These are phyloP conservation scores for Leptomonas seymouri DNA, from an alignment of 208 protist species.

Conservation along the genomic window DNA sequence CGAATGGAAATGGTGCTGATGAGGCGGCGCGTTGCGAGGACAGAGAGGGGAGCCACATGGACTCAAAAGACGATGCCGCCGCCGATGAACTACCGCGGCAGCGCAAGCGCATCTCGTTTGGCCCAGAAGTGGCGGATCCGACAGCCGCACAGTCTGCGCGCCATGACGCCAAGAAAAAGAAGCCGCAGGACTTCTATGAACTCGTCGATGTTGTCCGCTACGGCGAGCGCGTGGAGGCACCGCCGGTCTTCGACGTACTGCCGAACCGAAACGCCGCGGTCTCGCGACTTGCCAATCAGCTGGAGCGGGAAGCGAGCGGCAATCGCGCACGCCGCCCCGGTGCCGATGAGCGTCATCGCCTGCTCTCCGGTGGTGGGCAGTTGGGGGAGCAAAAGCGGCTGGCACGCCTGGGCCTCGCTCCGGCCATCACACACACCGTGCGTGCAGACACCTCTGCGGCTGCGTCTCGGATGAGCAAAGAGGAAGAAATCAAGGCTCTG, in stretches of 20 bases:
- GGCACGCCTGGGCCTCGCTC: constrained; percentile 60
- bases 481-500: constrained; percentile 77
- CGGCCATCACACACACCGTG: constrained; percentile 39
- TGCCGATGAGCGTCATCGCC: constrained; percentile 22
- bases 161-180: constrained; percentile 9
- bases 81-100: constrained; percentile 5
- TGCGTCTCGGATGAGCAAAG: constrained; percentile 36
- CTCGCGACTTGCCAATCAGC: constrained; percentile 50
- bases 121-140: constrained; percentile 23
- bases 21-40: background rate
- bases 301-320: constrained; percentile 33
- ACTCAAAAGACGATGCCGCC: background rate
- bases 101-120: constrained; percentile 69
- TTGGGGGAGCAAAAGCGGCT: constrained; percentile 69
- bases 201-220: constrained; percentile 86
- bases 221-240: constrained; percentile 85
- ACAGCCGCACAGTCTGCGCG: constrained; percentile 19
- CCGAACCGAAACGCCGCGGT: constrained; percentile 76
- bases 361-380: constrained; percentile 40
- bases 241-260: constrained; percentile 84
- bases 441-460: background rate
- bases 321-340: background rate
- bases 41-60: background rate
- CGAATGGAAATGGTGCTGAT: background rate
- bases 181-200: constrained; percentile 77